phyloP scores from a whole-genome alignment of 176 grass and related monocot genomes.

The Aegilops sharonensis region DNA sequence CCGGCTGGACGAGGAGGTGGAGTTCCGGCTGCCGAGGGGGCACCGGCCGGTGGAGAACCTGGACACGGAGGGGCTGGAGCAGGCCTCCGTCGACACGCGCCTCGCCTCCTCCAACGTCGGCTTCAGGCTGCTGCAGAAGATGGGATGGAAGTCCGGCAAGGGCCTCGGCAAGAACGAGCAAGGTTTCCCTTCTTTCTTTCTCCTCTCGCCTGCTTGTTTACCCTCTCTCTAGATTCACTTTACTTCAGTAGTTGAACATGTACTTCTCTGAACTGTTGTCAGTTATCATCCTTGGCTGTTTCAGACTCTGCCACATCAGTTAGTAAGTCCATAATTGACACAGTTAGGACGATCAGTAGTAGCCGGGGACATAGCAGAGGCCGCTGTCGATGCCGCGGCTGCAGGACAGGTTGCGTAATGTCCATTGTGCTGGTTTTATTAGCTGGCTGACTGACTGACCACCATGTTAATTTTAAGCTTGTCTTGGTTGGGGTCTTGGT shows the following conservation, averaged over 20 bases:
- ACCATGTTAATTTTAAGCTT: not conserved
- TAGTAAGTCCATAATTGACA: not conserved
- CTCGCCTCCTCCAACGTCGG: conserved; percentile 78
- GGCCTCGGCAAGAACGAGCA: conserved; percentile 97
- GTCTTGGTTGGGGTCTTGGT: not conserved
- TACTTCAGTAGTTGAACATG: not conserved
- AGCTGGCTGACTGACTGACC: not conserved
- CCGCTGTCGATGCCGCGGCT: not conserved
- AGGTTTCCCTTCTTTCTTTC: conserved; percentile 28
- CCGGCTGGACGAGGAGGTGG: conserved; percentile 38
- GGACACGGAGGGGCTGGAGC: conserved; percentile 78
- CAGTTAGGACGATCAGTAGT: too few species aligned
- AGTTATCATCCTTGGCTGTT: not conserved
- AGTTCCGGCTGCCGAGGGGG: conserved; percentile 74
- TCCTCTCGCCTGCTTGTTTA: too few species aligned
- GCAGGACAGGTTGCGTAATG: too few species aligned
- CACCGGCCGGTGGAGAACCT: conserved; percentile 89
- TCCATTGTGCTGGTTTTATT: too few species aligned
- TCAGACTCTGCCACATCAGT: not conserved
- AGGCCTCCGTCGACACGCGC: conserved; percentile 85
- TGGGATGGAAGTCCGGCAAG: conserved; percentile 93
- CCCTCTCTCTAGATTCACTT: too few species aligned
- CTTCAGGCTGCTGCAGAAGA: conserved; percentile 87
- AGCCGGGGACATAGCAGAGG: too few species aligned
- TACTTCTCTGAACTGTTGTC: not conserved